phyloP scores from a whole-genome alignment of 169 alveolate species.

The Cryptosporidium ryanae region DNA sequence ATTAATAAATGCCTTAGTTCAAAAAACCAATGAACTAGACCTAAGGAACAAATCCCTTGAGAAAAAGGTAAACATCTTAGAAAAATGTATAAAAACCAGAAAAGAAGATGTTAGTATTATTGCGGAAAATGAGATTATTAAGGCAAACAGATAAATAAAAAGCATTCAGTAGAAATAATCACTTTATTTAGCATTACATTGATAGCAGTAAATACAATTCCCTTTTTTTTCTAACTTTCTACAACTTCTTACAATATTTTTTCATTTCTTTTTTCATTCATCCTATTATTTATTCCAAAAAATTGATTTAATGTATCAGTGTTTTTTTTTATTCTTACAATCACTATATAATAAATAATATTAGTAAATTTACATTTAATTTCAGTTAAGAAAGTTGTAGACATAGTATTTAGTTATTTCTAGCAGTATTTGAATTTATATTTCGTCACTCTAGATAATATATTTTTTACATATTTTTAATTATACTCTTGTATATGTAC shows the following conservation, averaged over 20 bases:
- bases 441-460: no score
- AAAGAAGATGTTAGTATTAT: constrained; percentile 29
- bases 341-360: no score
- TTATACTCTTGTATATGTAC: no score
- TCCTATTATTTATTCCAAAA: not conserved
- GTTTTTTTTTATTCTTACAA: not conserved
- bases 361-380: no score
- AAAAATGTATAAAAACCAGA: constrained; percentile 45
- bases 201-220: constrained; percentile 65
- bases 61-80: constrained; percentile 44
- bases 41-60: constrained; percentile 10
- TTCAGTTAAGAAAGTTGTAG: no score
- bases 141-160: not conserved
- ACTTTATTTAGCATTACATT: constrained; percentile 57
- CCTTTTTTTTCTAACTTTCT: constrained; percentile 40
- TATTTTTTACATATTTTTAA: no score
- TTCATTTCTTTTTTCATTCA: no score
- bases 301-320: not conserved
- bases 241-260: not conserved
- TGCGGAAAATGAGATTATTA: constrained; percentile 1
- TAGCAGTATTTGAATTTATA: no score
- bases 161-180: not conserved
- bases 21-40: constrained; percentile 21
- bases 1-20: not conserved
- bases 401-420: no score